Conservation (phyloP, 139 green algal species). For the Yamagishiella unicocca region DNA sequence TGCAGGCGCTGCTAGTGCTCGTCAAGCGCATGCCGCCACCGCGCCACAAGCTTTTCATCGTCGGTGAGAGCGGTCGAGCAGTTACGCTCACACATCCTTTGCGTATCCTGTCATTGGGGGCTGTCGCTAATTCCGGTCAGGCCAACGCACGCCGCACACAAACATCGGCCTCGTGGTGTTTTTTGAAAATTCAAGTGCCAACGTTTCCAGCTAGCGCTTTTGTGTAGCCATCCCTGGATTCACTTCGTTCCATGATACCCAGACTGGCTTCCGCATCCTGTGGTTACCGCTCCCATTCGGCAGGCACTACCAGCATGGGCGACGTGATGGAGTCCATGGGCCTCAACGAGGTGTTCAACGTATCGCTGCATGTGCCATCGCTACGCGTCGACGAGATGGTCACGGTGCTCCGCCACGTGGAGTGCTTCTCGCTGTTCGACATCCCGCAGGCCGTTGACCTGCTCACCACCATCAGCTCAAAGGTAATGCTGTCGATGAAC, state of each 20-base stretch:
- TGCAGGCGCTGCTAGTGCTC: conserved; percentile 94
- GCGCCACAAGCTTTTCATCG: conserved; percentile 89
- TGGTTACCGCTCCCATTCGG: too few species aligned
- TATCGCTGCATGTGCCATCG: conserved; percentile 88
- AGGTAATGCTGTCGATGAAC: too few species aligned
- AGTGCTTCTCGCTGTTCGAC: conserved; percentile 72
- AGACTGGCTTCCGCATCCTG: too few species aligned
- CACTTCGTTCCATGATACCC: neutral
- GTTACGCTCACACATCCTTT: too few species aligned
- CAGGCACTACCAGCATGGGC: conserved; percentile 71
- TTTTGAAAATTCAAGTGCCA: too few species aligned
- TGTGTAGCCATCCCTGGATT: neutral
- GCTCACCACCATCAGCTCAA: conserved; percentile 53
- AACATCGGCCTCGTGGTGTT: too few species aligned
- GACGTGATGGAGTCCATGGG: conserved; percentile 89
- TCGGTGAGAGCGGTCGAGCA: conserved; percentile 75
- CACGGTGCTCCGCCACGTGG: conserved; percentile 77
- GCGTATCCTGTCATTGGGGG: too few species aligned
- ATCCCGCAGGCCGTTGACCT: conserved; percentile 64
- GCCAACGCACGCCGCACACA: too few species aligned
- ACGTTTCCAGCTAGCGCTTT: too few species aligned
- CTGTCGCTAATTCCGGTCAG: too few species aligned
- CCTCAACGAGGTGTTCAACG: conserved; percentile 87
- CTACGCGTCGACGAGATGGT: conserved; percentile 81
- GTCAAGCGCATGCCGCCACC: conserved; percentile 93